Percentiles rank a stretch among this genome's conserved stretches.
Conservation (phyloP, 371 early-diverging fungal genomes). For the Mortierella sp. region DNA sequence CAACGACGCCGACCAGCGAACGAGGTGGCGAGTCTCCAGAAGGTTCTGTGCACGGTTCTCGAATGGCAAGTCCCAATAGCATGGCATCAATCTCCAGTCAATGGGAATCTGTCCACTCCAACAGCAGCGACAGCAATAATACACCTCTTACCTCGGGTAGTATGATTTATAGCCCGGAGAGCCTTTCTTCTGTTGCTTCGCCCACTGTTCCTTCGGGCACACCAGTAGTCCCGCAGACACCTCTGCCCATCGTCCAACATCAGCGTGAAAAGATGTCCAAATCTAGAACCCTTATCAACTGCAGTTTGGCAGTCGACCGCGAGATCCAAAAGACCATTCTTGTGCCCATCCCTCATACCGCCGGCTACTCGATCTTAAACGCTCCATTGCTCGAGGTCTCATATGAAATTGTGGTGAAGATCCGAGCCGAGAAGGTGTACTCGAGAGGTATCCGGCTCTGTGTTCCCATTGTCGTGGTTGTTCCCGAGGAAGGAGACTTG, state of each 20-base stretch:
- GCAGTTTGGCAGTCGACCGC: conserved; percentile 43
- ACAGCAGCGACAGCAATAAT: conserved; percentile 22
- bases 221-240: not conserved
- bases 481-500: conserved; percentile 49
- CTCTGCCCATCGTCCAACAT: conserved; percentile 44
- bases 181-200: conserved; percentile 7
- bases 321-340: conserved; percentile 57
- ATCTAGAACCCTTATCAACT: conserved; percentile 36
- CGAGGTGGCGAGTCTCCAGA: conserved; percentile 42
- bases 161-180: conserved; percentile 21
- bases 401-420: conserved; percentile 55
- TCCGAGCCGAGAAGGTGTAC: conserved; percentile 45
- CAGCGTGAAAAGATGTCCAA: conserved; percentile 50
- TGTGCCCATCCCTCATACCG: conserved; percentile 34
- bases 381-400: conserved; percentile 52
- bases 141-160: conserved; percentile 15
- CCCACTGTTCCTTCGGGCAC: not conserved
- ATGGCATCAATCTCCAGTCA: conserved; percentile 49
- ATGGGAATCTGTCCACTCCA: conserved; percentile 36
- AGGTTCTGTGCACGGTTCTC: conserved; percentile 26
- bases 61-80: conserved; percentile 41
- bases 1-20: conserved; percentile 35
- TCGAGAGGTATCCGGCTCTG: conserved; percentile 33
- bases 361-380: conserved; percentile 51
- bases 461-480: conserved; percentile 47